Percentiles rank a stretch among this genome's conserved stretches.
Conservation (phyloP, 257 asterid species). For the Solanum arcanum region DNA sequence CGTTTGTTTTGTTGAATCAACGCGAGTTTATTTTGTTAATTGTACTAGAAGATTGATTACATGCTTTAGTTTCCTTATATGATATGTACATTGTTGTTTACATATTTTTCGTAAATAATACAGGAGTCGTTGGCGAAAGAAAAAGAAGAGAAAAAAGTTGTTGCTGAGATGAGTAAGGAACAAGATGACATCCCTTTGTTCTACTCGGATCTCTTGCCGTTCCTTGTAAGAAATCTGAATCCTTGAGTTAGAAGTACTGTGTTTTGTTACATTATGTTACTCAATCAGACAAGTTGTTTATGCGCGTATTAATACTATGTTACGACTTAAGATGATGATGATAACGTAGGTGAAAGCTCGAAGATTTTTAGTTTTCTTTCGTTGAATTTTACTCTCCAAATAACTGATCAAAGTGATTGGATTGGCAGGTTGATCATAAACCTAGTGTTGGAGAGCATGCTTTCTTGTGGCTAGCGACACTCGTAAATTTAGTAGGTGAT, state of each 20-base stretch:
- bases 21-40: not conserved
- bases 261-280: not conserved
- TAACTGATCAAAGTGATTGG: not conserved
- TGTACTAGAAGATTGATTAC: not conserved
- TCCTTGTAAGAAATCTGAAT: constrained; percentile 44
- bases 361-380: not conserved
- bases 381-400: not conserved
- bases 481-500: constrained; percentile 57
- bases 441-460: constrained; percentile 66
- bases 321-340: not conserved
- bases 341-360: not conserved
- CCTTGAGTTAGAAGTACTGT: not conserved
- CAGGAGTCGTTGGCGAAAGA: constrained; percentile 61
- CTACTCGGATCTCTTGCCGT: constrained; percentile 89
- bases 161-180: constrained; percentile 6
- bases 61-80: not conserved
- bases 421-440: constrained; percentile 49
- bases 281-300: not conserved
- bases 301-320: not conserved
- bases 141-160: constrained; percentile 39
- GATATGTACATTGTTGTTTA: not conserved
- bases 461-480: constrained; percentile 65
- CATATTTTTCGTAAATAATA: not conserved
- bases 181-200: constrained; percentile 71
- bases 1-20: not conserved